Base-by-base conservation (phyloP, 2,329 filamentous ascomycete species). In the Fusarium sp. region DNA sequence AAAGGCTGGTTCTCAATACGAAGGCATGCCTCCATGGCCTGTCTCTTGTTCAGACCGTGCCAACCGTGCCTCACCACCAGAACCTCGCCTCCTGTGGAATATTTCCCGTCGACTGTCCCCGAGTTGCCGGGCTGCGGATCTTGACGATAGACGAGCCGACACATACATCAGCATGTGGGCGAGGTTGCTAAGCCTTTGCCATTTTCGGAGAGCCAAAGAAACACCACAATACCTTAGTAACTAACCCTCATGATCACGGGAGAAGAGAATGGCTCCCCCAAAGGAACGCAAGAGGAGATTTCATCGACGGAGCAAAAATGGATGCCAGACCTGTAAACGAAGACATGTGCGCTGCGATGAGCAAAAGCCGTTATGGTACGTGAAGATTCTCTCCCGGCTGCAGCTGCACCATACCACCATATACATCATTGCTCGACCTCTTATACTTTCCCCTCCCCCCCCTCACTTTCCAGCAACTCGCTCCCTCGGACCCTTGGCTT, bases 281-380 rank as follows among this genome's bases (percentile, higher is more conserved):
- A 82, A 81, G 78, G 80, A 81, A 70, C 80, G 82, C 69, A 81
- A 83, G 75, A 79, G 82, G 65, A 82, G 78, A 67, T 83, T 84
- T 64, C 81, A 83, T 71, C 81, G 80, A 57, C 78, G 82, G 65
- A 83, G 82, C 75, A 83, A 82, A 69, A 80, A 80, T 63, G 82
- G 82, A 59, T 84, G 83, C 59, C 74, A 79, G 64, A 77, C 73
- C 27, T 83, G 82, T 79, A 85, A 84, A 76, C 78, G 77, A 64
- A 83, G 85, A 72, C 85, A 86, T 72, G 85, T 87, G 60, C 83
- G 85, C 62, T 87, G 85, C 77, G 84, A 87, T 68, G 85, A 87
- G 73, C 81, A 81, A 69, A 84, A 81, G 72, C 85, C 85, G 45
- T 79, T 86, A 48, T 87, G 85, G 85, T 86, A 83, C 76, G 84